Evolutionary conservation across 805 yeast species (phyloP).

Genomic region (Pichia cabralensis): DNA sequence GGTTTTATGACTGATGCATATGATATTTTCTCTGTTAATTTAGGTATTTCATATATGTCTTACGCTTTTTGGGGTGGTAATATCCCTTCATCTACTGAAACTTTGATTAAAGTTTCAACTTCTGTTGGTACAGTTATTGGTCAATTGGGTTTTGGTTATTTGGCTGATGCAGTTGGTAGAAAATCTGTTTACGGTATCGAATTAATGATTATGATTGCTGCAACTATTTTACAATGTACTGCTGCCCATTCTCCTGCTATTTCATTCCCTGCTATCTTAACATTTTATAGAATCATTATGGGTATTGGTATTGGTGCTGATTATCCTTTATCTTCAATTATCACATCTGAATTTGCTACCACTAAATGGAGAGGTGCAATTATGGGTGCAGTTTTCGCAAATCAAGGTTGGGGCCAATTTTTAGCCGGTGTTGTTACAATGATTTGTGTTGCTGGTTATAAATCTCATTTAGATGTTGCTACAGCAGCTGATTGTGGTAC

Average conservation of each 20-base stretch:
- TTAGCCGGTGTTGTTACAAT: slow-evolving; percentile 79
- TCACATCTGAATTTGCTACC: slow-evolving; percentile 85
- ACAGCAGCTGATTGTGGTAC: slow-evolving; percentile 54
- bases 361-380: slow-evolving; percentile 98
- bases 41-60: slow-evolving; percentile 70
- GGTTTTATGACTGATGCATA: slow-evolving; percentile 91
- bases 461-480: slow-evolving; percentile 45
- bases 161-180: slow-evolving; percentile 79
- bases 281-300: slow-evolving; percentile 75
- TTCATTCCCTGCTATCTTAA: slow-evolving; percentile 62
- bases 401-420: slow-evolving; percentile 95
- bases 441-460: slow-evolving; percentile 68
- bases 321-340: slow-evolving; percentile 88
- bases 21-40: slow-evolving; percentile 83
- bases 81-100: slow-evolving; percentile 59
- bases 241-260: slow-evolving; percentile 66
- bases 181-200: slow-evolving; percentile 82
- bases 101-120: slow-evolving; percentile 78
- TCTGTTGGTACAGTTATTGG: slow-evolving; percentile 93
- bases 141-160: slow-evolving; percentile 73
- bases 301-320: slow-evolving; percentile 98
- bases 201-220: slow-evolving; percentile 72
- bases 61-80: slow-evolving; percentile 63
- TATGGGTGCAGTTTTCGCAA: slow-evolving; percentile 93
- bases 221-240: slow-evolving; percentile 69